Evolutionary conservation across 2,329 filamentous ascomycete genomes (phyloP).

Genomic region (Penicillium sp.): DNA sequence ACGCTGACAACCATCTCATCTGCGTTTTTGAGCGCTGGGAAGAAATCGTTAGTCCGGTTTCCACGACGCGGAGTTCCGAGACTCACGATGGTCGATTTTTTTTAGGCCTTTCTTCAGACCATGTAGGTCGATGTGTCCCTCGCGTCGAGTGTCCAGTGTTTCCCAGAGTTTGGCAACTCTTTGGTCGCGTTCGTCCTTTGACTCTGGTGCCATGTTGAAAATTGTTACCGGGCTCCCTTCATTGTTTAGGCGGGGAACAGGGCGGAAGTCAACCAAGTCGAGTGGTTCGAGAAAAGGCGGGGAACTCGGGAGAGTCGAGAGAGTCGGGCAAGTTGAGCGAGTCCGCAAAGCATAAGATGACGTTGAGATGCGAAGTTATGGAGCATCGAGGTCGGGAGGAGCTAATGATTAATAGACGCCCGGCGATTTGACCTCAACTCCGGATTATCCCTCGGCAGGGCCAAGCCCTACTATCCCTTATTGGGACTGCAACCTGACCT

Average conservation of each 20-base stretch:
- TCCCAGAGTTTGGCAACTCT: conserved; percentile 83
- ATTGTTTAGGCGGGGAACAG: conserved; percentile 38
- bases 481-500: conserved; percentile 20
- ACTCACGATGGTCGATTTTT: conserved; percentile 88
- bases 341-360: conserved; percentile 27
- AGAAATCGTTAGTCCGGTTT: conserved; percentile 16
- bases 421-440: conserved; percentile 37
- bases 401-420: conserved; percentile 35
- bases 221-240: conserved; percentile 50
- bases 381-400: conserved; percentile 1
- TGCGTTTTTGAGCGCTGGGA: conserved; percentile 78
- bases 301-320: conserved; percentile 9
- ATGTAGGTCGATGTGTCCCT: conserved; percentile 80
- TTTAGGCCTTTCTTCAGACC: conserved; percentile 81
- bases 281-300: conserved; percentile 10
- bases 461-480: conserved; percentile 34
- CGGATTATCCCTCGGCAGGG: conserved; percentile 27
- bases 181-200: conserved; percentile 75
- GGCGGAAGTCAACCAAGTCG: conserved; percentile 14
- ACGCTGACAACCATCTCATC: conserved; percentile 80
- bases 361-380: conserved; percentile 9
- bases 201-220: conserved; percentile 67
- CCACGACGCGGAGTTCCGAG: conserved; percentile 2
- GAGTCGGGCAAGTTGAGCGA: background rate
- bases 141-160: conserved; percentile 73